Percentiles rank a stretch among this genome's conserved stretches.
phyloP scores from a whole-genome alignment of 345 rosid species.

The Cardamine resedifolia region DNA sequence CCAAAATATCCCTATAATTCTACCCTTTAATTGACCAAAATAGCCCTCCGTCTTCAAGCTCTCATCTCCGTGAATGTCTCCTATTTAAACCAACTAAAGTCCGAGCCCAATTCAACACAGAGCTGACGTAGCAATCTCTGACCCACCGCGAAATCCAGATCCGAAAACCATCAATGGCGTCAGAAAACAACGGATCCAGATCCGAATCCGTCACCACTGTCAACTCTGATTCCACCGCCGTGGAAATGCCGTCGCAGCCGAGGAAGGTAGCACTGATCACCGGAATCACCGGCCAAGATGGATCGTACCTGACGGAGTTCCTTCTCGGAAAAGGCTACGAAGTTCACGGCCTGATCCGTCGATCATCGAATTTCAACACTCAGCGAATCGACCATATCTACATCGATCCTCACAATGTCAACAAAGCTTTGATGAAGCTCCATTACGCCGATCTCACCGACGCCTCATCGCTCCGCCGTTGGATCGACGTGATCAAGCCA shows the following conservation, averaged over 20 bases:
- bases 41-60: conserved; percentile 24
- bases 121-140: conserved; percentile 19
- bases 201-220: conserved; percentile 20
- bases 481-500: conserved; percentile 81
- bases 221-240: conserved; percentile 17
- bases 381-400: conserved; percentile 91
- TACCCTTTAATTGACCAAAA: not conserved
- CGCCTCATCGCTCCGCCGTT: conserved; percentile 87
- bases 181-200: conserved; percentile 38
- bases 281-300: conserved; percentile 94
- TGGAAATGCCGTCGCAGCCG: conserved; percentile 26
- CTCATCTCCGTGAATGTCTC: conserved; percentile 1
- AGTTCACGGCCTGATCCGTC: conserved; percentile 86
- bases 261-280: conserved; percentile 65
- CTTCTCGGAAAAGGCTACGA: conserved; percentile 74
- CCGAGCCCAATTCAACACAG: conserved; percentile 20
- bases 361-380: conserved; percentile 90
- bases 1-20: not conserved
- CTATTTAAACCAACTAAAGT: conserved; percentile 21
- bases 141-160: conserved; percentile 24
- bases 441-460: conserved; percentile 79
- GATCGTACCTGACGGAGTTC: conserved; percentile 83
- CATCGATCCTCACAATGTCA: conserved; percentile 80
- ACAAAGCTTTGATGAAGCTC: conserved; percentile 79
- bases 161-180: conserved; percentile 42